phyloP scores from a whole-genome alignment of 805 yeast genomes.

The Clavispora vitiphila region DNA sequence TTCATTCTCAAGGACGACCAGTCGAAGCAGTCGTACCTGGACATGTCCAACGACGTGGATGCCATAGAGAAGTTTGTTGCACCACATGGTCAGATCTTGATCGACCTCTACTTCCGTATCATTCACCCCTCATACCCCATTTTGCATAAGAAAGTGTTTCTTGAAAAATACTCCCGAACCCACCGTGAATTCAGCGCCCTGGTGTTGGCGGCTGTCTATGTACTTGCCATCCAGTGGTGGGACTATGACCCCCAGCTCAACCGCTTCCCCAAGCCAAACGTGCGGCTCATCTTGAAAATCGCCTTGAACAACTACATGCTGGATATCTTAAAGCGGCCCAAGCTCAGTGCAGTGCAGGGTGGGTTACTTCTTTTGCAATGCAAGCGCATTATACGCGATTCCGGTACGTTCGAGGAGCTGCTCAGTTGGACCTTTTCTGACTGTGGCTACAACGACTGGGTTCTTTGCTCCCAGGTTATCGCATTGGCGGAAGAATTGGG shows the following conservation, averaged over 20 bases:
- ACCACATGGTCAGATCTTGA: slow-evolving; percentile 84
- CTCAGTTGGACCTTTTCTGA: slow-evolving; percentile 20
- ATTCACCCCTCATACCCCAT: slow-evolving; percentile 92
- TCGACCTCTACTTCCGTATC: slow-evolving; percentile 75
- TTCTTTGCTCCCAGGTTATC: slow-evolving; percentile 78
- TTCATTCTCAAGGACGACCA: slow-evolving; percentile 80
- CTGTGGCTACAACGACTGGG: slow-evolving; percentile 68
- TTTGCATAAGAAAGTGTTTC: slow-evolving; percentile 81
- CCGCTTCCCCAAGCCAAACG: slow-evolving; percentile 75
- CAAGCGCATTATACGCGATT: slow-evolving; percentile 33
- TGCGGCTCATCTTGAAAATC: slow-evolving; percentile 39
- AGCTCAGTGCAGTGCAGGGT: slow-evolving; percentile 87
- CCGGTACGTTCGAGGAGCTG: slow-evolving; percentile 10
- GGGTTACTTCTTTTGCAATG: slow-evolving; percentile 75
- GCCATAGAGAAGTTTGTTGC: slow-evolving; percentile 78
- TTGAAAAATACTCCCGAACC: slow-evolving; percentile 87
- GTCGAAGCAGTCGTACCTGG: slow-evolving; percentile 60
- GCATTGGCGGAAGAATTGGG: slow-evolving; percentile 89
- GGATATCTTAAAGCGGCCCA: slow-evolving; percentile 80
- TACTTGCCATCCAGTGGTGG: slow-evolving; percentile 92
- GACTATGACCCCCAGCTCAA: slow-evolving; percentile 75
- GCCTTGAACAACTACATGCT: slow-evolving; percentile 66
- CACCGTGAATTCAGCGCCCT: slow-evolving; percentile 92
- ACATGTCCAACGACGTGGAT: slow-evolving; percentile 74
- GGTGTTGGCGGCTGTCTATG: slow-evolving; percentile 82